Evolutionary conservation across 305 asterid genomes (phyloP).

Genomic region (Fraxinus nigra): DNA sequence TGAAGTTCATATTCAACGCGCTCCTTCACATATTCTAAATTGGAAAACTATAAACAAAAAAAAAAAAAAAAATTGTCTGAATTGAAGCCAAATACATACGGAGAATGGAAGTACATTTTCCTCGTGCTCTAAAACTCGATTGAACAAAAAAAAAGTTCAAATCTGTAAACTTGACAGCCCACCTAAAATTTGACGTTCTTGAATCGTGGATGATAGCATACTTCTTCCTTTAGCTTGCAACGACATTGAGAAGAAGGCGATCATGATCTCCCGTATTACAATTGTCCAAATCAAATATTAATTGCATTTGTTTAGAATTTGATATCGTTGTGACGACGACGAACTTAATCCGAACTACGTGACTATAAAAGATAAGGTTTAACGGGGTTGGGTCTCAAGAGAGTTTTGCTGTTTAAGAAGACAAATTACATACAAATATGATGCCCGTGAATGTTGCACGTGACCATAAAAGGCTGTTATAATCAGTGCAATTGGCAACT

Average conservation of each 20-base stretch:
- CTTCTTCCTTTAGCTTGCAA: background rate
- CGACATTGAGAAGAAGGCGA: background rate
- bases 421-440: conserved; percentile 32
- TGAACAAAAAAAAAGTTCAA: background rate
- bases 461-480: conserved; percentile 48
- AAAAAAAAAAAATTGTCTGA: background rate
- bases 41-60: background rate
- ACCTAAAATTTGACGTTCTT: background rate
- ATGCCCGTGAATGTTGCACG: conserved; percentile 59
- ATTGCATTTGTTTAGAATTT: background rate
- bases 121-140: background rate
- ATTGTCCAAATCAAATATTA: background rate
- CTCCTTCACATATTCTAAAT: too few relatives aligned
- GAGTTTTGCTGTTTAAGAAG: conserved; percentile 31
- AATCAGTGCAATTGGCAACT: conserved; percentile 47
- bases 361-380: background rate
- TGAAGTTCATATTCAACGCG: background rate
- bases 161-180: background rate
- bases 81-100: background rate
- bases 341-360: background rate
- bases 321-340: background rate
- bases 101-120: background rate
- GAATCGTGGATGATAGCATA: background rate
- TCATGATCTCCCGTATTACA: background rate
- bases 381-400: conserved; percentile 18